Percentiles rank a stretch among this genome's conserved stretches.
phyloP scores from a whole-genome alignment of 768 basidiomycete genomes.

The Tulasnella calospora region DNA sequence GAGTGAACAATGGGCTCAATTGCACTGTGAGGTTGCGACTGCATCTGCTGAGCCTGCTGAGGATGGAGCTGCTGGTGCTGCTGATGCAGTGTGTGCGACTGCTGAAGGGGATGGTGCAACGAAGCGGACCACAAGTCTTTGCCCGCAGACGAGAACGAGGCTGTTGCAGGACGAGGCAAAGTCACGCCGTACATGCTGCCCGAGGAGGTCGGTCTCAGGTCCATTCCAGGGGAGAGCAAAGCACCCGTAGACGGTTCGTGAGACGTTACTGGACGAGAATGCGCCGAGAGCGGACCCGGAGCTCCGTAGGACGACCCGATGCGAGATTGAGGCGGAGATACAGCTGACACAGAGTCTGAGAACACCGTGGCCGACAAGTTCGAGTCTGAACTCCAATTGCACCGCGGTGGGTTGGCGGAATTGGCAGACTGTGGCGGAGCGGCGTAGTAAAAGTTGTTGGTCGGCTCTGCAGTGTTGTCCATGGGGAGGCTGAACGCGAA shows the following conservation, averaged over 20 bases:
- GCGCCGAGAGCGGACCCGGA: background rate
- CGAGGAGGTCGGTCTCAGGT: background rate
- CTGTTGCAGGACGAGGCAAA: background rate
- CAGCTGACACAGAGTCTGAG: background rate
- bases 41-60: background rate
- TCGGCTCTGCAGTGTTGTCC: background rate
- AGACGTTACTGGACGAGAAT: background rate
- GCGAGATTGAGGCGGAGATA: background rate
- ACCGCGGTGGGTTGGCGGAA: background rate
- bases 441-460: background rate
- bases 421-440: background rate
- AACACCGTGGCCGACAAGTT: background rate
- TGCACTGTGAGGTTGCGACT: background rate
- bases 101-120: background rate
- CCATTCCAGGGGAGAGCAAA: background rate
- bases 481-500: background rate
- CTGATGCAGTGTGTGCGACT: background rate
- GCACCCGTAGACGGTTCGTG: background rate
- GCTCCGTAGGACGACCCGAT: conserved; percentile 1
- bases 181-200: background rate
- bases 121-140: background rate
- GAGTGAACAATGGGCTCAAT: background rate
- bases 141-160: background rate
- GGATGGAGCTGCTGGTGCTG: background rate
- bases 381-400: background rate